These are phyloP conservation scores for Blastobotrys parvus DNA, from an alignment of 805 yeast species.

Conservation along the genomic window DNA sequence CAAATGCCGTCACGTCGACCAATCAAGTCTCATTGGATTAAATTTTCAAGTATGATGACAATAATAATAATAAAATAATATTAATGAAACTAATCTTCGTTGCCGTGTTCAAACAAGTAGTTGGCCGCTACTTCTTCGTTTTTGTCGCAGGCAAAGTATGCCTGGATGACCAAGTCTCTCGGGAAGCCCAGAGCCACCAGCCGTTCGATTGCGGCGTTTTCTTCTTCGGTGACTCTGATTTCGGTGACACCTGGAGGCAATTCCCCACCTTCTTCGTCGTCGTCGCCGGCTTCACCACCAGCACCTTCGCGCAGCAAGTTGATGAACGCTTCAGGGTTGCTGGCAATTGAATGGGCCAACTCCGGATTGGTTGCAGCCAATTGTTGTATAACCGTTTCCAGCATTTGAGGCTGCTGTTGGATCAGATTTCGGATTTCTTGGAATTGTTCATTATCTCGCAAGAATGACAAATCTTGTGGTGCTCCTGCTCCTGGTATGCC, in stretches of 20 bases:
- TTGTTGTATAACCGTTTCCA: slow-evolving; percentile 77
- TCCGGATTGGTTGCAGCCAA: slow-evolving; percentile 78
- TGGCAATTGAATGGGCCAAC: slow-evolving; percentile 57
- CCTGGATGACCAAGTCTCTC: slow-evolving; percentile 78
- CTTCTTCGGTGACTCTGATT: slow-evolving; percentile 67
- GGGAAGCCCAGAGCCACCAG: slow-evolving; percentile 91
- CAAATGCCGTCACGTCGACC: neutral
- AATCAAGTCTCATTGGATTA: no score
- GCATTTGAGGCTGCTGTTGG: slow-evolving; percentile 78
- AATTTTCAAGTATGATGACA: neutral
- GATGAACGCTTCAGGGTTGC: slow-evolving; percentile 78
- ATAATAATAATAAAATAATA: neutral
- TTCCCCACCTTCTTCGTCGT: slow-evolving; percentile 31
- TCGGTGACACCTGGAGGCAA: slow-evolving; percentile 35
- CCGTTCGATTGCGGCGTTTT: slow-evolving; percentile 81
- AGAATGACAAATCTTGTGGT: slow-evolving; percentile 33
- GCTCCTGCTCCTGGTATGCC: slow-evolving; percentile 34
- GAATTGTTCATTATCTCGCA: slow-evolving; percentile 31
- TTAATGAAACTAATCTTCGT: slow-evolving; percentile 13
- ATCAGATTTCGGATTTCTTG: slow-evolving; percentile 66
- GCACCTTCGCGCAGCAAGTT: slow-evolving; percentile 43
- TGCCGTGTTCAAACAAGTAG: slow-evolving; percentile 53
- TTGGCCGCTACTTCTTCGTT: slow-evolving; percentile 96
- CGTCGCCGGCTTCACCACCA: slow-evolving; percentile 31
- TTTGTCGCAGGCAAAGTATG: slow-evolving; percentile 95